phyloP scores from a whole-genome alignment of 257 asterid species.

The Lycium barbarum region DNA sequence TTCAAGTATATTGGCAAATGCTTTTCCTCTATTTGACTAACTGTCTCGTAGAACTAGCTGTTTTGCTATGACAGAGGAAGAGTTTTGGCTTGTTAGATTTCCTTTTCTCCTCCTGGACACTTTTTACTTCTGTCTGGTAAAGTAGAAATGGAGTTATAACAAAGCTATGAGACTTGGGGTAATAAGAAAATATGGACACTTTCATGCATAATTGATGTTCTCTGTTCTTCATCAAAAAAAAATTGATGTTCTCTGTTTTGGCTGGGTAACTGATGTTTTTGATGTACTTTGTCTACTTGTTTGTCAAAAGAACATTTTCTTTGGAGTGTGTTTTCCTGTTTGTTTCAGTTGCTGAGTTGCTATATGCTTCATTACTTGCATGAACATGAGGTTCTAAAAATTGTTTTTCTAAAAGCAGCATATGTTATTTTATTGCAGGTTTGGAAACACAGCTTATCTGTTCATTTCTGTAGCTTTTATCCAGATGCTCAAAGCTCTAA shows the following conservation, averaged over 20 bases:
- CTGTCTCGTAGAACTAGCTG: not conserved
- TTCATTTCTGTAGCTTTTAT: slow-evolving; percentile 98
- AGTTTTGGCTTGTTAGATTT: slow-evolving; percentile 1
- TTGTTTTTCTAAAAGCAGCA: slow-evolving; percentile 1
- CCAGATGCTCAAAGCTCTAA: slow-evolving; percentile 99
- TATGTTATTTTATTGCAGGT: slow-evolving; percentile 60
- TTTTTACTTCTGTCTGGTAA: not conserved
- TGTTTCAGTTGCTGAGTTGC: not conserved
- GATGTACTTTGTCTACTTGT: not conserved
- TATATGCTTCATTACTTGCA: not conserved
- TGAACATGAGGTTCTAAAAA: not conserved
- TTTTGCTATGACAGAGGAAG: not conserved
- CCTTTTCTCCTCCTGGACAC: not conserved
- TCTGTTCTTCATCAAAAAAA: not conserved
- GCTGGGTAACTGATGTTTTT: not conserved
- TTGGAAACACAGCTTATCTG: slow-evolving; percentile 97
- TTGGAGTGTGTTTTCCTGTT: not conserved
- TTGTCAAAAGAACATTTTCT: not conserved
- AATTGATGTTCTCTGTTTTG: not conserved
- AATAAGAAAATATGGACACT: not conserved
- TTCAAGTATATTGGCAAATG: slow-evolving; percentile 1
- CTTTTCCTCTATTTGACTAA: slow-evolving; percentile 17
- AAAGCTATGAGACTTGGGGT: not conserved
- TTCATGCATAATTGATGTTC: not conserved
- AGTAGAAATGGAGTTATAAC: not conserved